Conservation (phyloP, 1,284 basidiomycete genomes). For the Inonotus hispidus region DNA sequence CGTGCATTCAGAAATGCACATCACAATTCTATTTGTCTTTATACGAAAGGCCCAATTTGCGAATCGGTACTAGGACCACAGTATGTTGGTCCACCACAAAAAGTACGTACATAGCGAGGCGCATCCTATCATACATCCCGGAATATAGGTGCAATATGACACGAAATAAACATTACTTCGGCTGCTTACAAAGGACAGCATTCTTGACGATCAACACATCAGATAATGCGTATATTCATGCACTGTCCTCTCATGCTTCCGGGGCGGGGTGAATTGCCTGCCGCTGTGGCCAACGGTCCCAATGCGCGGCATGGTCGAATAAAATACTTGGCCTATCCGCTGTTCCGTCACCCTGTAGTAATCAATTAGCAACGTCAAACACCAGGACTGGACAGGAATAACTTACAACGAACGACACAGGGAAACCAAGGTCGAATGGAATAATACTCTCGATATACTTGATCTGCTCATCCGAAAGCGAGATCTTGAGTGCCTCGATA, state of each 20-base stretch:
- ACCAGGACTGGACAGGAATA: too few relatives aligned
- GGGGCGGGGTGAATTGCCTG: constrained; percentile 3
- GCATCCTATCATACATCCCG: too few relatives aligned
- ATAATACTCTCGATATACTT: constrained; percentile 19
- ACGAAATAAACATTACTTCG: too few relatives aligned
- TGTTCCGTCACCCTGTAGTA: constrained; percentile 12
- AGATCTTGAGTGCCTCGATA: constrained; percentile 23
- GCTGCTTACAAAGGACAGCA: too few relatives aligned
- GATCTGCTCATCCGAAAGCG: constrained; percentile 24
- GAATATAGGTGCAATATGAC: too few relatives aligned
- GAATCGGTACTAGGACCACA: too few relatives aligned
- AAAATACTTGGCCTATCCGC: background rate
- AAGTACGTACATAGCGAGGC: too few relatives aligned
- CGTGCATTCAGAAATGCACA: too few relatives aligned
- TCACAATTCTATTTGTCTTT: too few relatives aligned
- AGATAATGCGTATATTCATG: background rate
- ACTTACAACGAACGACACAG: constrained; percentile 23
- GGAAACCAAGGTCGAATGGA: constrained; percentile 24
- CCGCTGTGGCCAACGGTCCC: constrained; percentile 5
- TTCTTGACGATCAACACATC: too few relatives aligned
- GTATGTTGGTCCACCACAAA: too few relatives aligned
- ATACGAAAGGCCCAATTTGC: too few relatives aligned
- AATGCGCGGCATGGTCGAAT: background rate
- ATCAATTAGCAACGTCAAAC: background rate
- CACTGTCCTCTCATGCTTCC: constrained; percentile 5